Evolutionary conservation across 2,329 filamentous ascomycete genomes (phyloP).

Genomic region (Cladophialophora yegresii): DNA sequence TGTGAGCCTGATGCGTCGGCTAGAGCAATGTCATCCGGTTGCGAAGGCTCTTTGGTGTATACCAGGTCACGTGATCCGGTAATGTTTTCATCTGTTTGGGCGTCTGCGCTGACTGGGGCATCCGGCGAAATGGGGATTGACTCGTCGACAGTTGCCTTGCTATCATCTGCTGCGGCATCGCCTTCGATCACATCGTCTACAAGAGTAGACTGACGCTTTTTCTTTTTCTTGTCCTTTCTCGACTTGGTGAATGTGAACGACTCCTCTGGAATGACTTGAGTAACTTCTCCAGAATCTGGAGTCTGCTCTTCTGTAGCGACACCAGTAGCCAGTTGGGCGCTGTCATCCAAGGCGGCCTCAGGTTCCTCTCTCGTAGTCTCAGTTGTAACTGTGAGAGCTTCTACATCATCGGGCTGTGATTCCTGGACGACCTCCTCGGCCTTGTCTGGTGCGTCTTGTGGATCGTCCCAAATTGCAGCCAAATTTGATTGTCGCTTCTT

Average conservation of each 20-base stretch:
- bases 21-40: neutral
- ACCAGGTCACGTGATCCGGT: neutral
- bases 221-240: slow-evolving; percentile 32
- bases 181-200: neutral
- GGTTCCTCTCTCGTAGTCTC: neutral
- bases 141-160: neutral
- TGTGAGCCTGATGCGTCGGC: neutral
- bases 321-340: neutral
- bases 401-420: neutral
- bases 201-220: slow-evolving; percentile 14
- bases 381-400: neutral
- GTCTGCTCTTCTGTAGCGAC: neutral
- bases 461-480: neutral
- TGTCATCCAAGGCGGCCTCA: neutral
- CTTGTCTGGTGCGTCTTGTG: neutral
- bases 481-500: slow-evolving; percentile 18
- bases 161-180: neutral
- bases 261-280: neutral
- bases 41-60: neutral
- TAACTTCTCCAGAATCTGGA: neutral
- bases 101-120: too few relatives aligned
- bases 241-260: neutral
- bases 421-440: neutral
- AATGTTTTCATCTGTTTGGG: neutral
- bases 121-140: neutral